Base-by-base conservation (phyloP, 2,329 filamentous ascomycete genomes). In the Fusarium nurragi region DNA sequence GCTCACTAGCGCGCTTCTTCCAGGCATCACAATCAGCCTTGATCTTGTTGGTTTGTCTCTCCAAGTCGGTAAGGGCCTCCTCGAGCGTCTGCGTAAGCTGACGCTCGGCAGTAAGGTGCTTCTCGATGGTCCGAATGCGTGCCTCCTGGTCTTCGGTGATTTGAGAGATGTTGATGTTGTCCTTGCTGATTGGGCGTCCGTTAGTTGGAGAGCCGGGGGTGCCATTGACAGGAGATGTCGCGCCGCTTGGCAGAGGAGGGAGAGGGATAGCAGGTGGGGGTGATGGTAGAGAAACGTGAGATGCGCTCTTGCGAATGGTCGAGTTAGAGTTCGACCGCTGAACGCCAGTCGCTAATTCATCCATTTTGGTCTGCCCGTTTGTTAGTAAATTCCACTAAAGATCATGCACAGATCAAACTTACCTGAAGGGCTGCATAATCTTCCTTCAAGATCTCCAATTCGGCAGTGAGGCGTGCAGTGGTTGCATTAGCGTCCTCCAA, bases 231-330 rank as follows among this genome's bases (percentile, higher is more conserved):
- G 84, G 81, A 13, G 81, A 77, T 39, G 80, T 78, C 13, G 84
- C 82, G 57, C 81, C 84, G 60, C 80, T 85, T 5, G 95, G 95
- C 18, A 99, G 84, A 36, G 95, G 95, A 4, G 95, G 95, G 30
- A 99, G 86, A n/a, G 95, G 95, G 70, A 98, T 97, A 0, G 93
- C 93, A 0, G 95, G 95, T 6, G 95, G 95, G 25, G 95, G 95
- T 2, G 95, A 98, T 3, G 95, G 95, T 12, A 98, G 82, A 4
- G 93, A 95, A 13, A 87, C 86, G 43, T 94, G 90, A 1, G 93
- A 95, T 22, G 87, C 83, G 72, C 90, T 95, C 84, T 97, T 97
- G 74, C 92, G 91, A 39, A 95, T 85, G 67, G 90, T 90, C 14
- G 90, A 91, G 64, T 80, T 80, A 38, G 87, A 89, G 76, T 87